Evolutionary conservation across 2,329 filamentous ascomycete genomes (phyloP), one percentile per base, ranked within the genome.

Genomic region (Huntiella bhutanensis): DNA sequence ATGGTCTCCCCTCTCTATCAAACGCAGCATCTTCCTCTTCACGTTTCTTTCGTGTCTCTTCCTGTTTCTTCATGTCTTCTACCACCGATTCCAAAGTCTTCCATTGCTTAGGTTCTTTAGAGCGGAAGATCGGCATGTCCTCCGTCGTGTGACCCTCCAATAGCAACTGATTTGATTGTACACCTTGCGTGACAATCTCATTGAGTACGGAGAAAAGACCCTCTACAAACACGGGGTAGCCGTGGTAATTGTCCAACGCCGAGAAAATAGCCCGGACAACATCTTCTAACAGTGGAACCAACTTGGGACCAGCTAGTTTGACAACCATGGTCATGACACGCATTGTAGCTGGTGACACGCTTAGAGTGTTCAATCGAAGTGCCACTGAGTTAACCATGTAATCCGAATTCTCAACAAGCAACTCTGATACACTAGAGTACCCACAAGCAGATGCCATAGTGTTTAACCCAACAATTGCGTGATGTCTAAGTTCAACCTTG

Each of bases 291-390:
- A 87, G 95, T 0, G 87, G 86, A 8, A 98, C 69, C 16, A 98
- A 60, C 5, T 70, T 70, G 1, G 86, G 77, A 0, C 91, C 91
- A 13, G 86, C 84, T 11, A 98, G 70, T 19, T 75, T 77, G 50
- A 96, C 77, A 82, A 96, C 92, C 87, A 98, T 95, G 5, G 81
- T 71, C 42, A 98, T 63, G 2, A 96, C 91, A 53, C 88, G 82
- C 2, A 87, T 86, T 3, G 85, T 86, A 52, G 93, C 82, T 1
- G 88, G 87, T 0, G 86, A 88, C 45, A 96, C 80, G 52, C 95
- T 86, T 52, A 95, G 84, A 0, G 83, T 84, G 55, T 94, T 95
- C 5, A 98, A 71, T 51, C 86, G 82, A 50, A 96, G 63, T 0
- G 83, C 84, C 12, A 98, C 76, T 0, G 91, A 84, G 57, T 96